phyloP scores from a whole-genome alignment of 768 basidiomycete genomes.

The Collybia sordida region DNA sequence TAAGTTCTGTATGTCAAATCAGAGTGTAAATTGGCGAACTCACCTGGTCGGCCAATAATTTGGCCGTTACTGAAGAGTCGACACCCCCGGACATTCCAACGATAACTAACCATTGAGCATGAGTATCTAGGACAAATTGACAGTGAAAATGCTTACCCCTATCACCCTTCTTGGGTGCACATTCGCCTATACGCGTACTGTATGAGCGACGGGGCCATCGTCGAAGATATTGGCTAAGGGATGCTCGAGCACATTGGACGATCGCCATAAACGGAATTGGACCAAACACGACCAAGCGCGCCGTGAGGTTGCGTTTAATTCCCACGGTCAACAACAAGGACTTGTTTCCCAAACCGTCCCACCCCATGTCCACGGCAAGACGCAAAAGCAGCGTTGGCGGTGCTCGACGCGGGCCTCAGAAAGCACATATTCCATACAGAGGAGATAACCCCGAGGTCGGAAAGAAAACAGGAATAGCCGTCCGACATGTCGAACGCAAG shows the following conservation, averaged over 20 bases:
- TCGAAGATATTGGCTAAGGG: slow-evolving; percentile 15
- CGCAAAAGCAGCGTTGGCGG: slow-evolving; percentile 47
- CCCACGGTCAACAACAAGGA: slow-evolving; percentile 5
- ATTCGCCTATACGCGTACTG: slow-evolving; percentile 5
- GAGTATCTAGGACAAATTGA: not conserved
- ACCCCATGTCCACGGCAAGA: slow-evolving; percentile 40
- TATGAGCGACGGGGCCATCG: slow-evolving; percentile 8
- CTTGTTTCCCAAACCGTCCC: not conserved
- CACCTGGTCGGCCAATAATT: slow-evolving; percentile 68
- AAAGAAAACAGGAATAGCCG: slow-evolving; percentile 76
- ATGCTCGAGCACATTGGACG: slow-evolving; percentile 2
- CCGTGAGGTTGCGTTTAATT: slow-evolving; percentile 11
- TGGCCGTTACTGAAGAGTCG: slow-evolving; percentile 89
- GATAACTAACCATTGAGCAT: slow-evolving; percentile 53
- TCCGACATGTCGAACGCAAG: slow-evolving; percentile 65
- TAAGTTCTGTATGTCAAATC: not conserved
- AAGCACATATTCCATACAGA: slow-evolving; percentile 73
- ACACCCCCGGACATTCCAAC: slow-evolving; percentile 96
- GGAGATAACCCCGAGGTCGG: slow-evolving; percentile 77
- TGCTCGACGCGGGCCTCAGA: slow-evolving; percentile 56
- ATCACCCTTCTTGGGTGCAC: slow-evolving; percentile 27
- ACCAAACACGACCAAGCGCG: slow-evolving; percentile 24
- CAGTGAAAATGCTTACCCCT: slow-evolving; percentile 18
- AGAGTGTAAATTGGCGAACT: slow-evolving; percentile 7
- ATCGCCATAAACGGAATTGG: slow-evolving; percentile 13